These are phyloP conservation scores for Fomitopsis palustris DNA, from an alignment of 1,284 basidiomycete species.

Conservation along the genomic window DNA sequence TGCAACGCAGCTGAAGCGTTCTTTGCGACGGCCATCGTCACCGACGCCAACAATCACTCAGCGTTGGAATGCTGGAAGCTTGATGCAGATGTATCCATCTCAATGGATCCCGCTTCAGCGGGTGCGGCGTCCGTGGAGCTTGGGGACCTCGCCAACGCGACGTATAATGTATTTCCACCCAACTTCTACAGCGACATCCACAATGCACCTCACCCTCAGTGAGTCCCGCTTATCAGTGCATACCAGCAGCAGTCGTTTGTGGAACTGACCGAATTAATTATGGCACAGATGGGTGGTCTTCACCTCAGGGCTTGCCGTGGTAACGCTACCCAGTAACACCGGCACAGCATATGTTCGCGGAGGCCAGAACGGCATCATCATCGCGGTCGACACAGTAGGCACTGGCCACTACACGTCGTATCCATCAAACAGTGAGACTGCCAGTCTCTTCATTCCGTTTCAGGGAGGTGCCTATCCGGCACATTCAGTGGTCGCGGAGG, in stretches of 20 bases:
- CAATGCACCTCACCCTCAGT: background rate
- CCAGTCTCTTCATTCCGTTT: background rate
- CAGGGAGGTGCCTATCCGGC: background rate
- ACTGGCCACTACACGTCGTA: background rate
- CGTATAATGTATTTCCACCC: background rate
- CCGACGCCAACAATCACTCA: background rate
- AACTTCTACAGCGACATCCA: background rate
- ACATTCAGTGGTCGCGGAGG: background rate
- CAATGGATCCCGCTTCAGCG: background rate
- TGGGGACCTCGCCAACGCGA: background rate
- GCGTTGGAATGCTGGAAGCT: background rate
- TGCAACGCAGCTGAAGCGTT: background rate
- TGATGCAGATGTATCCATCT: background rate
- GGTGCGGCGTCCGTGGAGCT: background rate
- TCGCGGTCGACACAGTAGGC: background rate
- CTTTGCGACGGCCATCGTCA: background rate
- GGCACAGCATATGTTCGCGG: background rate
- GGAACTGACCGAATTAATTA: too few species aligned
- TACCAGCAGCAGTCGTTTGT: too few species aligned
- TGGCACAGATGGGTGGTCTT: background rate
- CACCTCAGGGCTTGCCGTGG: background rate
- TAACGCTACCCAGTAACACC: background rate
- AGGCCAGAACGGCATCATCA: background rate
- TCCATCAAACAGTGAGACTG: background rate
- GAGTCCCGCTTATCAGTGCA: background rate